Conservation (phyloP, 169 alveolate species). For the Plasmodium knowlesi region DNA sequence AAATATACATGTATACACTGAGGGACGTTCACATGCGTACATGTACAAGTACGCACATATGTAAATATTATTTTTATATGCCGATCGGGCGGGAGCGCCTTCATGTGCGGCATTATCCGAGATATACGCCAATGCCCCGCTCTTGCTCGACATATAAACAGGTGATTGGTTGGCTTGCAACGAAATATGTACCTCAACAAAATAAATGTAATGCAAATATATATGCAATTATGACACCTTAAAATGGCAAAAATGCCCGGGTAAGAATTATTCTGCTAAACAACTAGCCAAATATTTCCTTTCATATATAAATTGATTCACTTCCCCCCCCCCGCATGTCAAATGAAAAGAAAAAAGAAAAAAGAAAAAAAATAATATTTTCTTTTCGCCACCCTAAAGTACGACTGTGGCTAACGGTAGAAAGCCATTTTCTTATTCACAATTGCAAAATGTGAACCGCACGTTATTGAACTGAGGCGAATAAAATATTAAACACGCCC, state of each 20-base stretch:
- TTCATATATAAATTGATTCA: neutral
- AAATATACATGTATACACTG: neutral
- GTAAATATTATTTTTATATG: neutral
- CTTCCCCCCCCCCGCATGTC: neutral
- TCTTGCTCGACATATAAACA: neutral
- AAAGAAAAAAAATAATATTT: neutral
- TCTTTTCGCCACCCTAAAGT: neutral
- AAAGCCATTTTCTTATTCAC: neutral
- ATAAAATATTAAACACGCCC: neutral
- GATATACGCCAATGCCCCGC: neutral
- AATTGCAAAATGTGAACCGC: neutral
- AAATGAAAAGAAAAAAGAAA: neutral
- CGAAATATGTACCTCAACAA: neutral
- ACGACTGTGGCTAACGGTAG: neutral
- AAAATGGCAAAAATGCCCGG: neutral
- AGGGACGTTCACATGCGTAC: neutral
- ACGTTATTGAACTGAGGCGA: neutral
- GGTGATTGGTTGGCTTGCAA: neutral
- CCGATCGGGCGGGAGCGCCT: neutral
- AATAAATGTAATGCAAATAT: neutral
- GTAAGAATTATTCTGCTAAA: neutral
- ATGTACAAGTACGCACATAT: neutral
- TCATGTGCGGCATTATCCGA: neutral
- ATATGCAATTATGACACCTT: neutral
- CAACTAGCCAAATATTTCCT: neutral